Evolutionary conservation across 2,329 filamentous ascomycete genomes (phyloP), one percentile per base, ranked within the genome.

Genomic region (Monilinia fructigena): DNA sequence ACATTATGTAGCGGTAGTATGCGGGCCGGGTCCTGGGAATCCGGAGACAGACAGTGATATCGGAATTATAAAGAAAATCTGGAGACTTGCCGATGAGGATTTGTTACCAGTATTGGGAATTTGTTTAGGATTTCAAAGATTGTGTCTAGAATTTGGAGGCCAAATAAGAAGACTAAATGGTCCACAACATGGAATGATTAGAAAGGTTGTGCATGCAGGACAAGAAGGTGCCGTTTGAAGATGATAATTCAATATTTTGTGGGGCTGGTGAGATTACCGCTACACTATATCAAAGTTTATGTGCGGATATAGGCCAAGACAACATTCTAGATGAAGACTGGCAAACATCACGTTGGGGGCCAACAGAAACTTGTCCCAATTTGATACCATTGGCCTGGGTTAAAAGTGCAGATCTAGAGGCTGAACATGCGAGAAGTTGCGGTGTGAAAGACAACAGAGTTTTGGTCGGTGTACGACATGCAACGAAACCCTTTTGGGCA

Each of bases 11-110:
- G 95, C 92, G 52, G 87, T 97, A 28, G 89, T 98, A 60, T 91
- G 92, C 70, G 94, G 95, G 0, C 95, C 95, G 0, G 95, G 95
- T 0, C 95, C 95, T 0, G 95, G 95, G 12, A 87, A 91, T 74
- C 92, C 94, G 0, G 83, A 83, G 55, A 84, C 86, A 67, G 78
- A 85, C 10, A 79, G 81, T n/a, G 94, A 98, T 77, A 87, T 97
- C 48, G 95, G 95, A 12, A 82, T 95, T 53, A 95, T 97, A 80
- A 83, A 82, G 65, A 80, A 87, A 69, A 81, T 98, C 5, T 98
- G 93, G 92, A 73, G 69, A 59, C 80, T 94, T 20, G 78, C 81
- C 2, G 82, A 84, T 2, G 78, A 82, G 4, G 77, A 87, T 20
- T 70, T 88, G 14, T 72, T 96, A 1, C 95, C 95, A 0, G 88